phyloP scores from a whole-genome alignment of 257 asterid species.

The Gynochthodes officinalis region DNA sequence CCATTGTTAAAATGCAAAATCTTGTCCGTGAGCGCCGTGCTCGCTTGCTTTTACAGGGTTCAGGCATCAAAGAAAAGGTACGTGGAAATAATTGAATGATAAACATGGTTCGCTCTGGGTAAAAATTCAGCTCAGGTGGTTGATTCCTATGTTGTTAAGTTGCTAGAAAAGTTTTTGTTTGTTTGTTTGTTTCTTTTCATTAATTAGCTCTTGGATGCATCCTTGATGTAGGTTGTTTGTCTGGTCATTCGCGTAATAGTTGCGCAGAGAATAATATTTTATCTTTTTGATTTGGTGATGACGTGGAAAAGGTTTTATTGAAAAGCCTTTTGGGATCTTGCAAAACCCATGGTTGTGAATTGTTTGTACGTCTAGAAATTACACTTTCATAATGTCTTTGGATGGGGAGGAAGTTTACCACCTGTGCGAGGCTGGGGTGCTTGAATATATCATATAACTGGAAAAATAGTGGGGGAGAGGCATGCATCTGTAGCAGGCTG shows the following conservation, averaged over 20 bases:
- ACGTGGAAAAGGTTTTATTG: background rate
- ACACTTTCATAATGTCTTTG: background rate
- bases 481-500: background rate
- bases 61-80: slow-evolving; percentile 28
- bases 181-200: background rate
- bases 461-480: background rate
- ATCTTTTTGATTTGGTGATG: background rate
- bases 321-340: background rate
- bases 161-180: background rate
- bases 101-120: slow-evolving; percentile 16
- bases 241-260: background rate
- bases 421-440: background rate
- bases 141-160: background rate
- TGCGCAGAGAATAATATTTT: background rate
- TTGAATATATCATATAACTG: background rate
- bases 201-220: background rate
- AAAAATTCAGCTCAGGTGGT: slow-evolving; percentile 5
- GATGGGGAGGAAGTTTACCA: background rate
- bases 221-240: background rate
- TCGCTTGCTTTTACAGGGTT: slow-evolving; percentile 27
- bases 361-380: background rate
- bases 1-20: slow-evolving; percentile 85
- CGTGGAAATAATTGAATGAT: slow-evolving; percentile 29
- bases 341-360: background rate
- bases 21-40: slow-evolving; percentile 77